phyloP scores from a whole-genome alignment of 257 asterid genomes.

The Jaltomata sinuosa region DNA sequence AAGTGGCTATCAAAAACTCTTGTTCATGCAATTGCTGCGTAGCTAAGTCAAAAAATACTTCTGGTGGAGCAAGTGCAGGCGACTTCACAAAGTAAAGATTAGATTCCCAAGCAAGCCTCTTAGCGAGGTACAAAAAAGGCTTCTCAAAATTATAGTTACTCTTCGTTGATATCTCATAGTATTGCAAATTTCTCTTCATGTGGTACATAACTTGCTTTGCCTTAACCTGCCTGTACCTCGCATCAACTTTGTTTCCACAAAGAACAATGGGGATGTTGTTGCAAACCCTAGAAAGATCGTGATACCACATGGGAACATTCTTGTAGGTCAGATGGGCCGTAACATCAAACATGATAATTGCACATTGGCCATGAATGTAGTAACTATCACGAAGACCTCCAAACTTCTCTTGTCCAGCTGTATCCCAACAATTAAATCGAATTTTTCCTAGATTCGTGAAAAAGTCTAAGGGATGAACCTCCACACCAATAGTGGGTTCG shows the following conservation, averaged over 20 bases:
- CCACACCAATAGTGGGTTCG: constrained; percentile 48
- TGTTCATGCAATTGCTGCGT: background rate
- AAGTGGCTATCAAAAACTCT: background rate
- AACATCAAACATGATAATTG: background rate
- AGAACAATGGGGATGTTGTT: background rate
- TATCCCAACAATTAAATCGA: constrained; percentile 73
- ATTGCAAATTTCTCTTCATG: background rate
- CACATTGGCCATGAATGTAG: constrained; percentile 20
- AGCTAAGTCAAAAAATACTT: background rate
- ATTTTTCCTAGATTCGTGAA: constrained; percentile 58
- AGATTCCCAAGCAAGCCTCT: background rate
- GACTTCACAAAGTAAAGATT: background rate
- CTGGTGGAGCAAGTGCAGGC: background rate
- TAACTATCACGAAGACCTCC: constrained; percentile 71
- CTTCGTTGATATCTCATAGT: background rate
- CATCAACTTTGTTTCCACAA: background rate
- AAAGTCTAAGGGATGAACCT: constrained; percentile 71
- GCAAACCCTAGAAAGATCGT: background rate
- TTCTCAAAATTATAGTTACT: background rate
- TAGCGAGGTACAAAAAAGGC: background rate
- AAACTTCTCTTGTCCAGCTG: constrained; percentile 66
- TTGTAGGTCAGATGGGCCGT: background rate
- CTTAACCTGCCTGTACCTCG: background rate
- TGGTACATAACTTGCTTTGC: background rate
- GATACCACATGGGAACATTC: constrained; percentile 1